Base-by-base conservation (phyloP, 192 early-diverging fungal species). In the Podila minutissima region DNA sequence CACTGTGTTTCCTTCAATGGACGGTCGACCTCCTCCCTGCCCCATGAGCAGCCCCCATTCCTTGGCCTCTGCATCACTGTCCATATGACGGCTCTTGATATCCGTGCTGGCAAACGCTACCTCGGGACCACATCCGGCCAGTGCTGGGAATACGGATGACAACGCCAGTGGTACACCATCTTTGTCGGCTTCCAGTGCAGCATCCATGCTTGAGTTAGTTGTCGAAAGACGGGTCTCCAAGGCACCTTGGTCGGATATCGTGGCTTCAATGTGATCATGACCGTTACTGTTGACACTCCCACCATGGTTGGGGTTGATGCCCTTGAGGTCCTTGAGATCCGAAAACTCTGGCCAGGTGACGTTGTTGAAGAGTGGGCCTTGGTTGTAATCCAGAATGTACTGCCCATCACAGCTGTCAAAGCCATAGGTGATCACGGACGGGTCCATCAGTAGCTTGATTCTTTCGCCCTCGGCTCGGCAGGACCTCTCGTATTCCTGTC, bases 311-410 rank as follows among this genome's bases (percentile, higher is more conserved):
- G 64, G n/a, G 20, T 31, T 49, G 13, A 46, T 19, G 26, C 19
- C n/a, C 24, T 65, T 46, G 24, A 50, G 64, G 13, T 22, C 68
- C 38, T 70, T 59, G 12, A 60, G 13, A 46, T 70, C 59, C 17
- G 68, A 70, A 48, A 61, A 81, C 57, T 81, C 77, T 10, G 77
- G 77, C 77, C 77, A 81, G 20, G 71, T 64, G 31, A 81, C 71
- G 35, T 72, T 81, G 66, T 81, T 81, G 62, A 81, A 81, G 37
- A 81, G 19, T 26, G 77, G 77, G 1, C 77, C 65, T 69, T 81
- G 77, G 50, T 81, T 66, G 58, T 55, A 81, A 24, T 81, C 70
- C 20, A 81, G 71, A 51, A 81, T 81, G 29, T 81, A 81, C 71
- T 81, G 64, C 4, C 63, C 55, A 46, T 81, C 77, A 13, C 71